Evolutionary conservation across 2,329 filamentous ascomycete genomes (phyloP).

Genomic region (Fusarium papillatum): DNA sequence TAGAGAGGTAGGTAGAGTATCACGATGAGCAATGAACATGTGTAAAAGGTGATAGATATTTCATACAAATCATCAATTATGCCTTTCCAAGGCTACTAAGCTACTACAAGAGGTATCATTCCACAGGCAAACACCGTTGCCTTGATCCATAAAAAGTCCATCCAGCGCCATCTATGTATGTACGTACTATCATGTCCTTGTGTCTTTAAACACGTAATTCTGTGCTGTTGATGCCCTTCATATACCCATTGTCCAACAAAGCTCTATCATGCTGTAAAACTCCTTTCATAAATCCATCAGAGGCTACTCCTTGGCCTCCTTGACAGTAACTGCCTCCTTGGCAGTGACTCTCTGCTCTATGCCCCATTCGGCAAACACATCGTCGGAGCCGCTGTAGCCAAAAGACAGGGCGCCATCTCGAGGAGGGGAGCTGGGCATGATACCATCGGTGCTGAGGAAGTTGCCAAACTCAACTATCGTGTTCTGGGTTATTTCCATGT

Average conservation of each 20-base stretch:
- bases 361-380: constrained; percentile 49
- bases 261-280: constrained; percentile 21
- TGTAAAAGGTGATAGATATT: not conserved
- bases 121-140: constrained; percentile 25
- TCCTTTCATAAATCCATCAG: constrained; percentile 15
- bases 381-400: constrained; percentile 47
- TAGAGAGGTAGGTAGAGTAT: not conserved
- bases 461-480: constrained; percentile 61
- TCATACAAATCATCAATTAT: not conserved
- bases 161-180: constrained; percentile 34
- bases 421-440: constrained; percentile 64
- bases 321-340: constrained; percentile 18
- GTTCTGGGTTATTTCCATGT: constrained; percentile 53
- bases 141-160: not conserved
- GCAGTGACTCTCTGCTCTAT: constrained; percentile 30
- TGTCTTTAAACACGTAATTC: constrained; percentile 24
- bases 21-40: not conserved
- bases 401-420: constrained; percentile 44
- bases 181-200: constrained; percentile 3
- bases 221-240: constrained; percentile 22
- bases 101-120: constrained; percentile 32
- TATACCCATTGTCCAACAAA: constrained; percentile 37
- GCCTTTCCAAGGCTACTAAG: constrained; percentile 10
- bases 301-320: constrained; percentile 35
- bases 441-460: constrained; percentile 61